Evolutionary conservation across 768 basidiomycete species (phyloP).

Genomic region (Russula vinacea): DNA sequence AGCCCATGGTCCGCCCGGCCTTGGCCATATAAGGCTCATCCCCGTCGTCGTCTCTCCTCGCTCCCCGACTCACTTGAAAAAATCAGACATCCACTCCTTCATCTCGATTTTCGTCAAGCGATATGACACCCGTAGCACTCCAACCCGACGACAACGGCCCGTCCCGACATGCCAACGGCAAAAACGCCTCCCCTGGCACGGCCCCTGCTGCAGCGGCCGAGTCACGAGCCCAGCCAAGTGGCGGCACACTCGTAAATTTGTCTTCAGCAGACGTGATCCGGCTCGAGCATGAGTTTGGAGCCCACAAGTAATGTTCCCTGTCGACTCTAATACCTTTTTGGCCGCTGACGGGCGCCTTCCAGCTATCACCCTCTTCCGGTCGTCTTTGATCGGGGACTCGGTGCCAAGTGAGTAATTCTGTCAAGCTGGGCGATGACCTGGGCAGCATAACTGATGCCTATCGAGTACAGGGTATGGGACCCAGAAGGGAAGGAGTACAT

Average conservation of each 20-base stretch:
- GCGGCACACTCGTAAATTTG: constrained; percentile 34
- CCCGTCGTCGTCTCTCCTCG: neutral
- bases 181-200: constrained; percentile 24
- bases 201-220: neutral
- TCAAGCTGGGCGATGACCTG: constrained; percentile 37
- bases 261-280: constrained; percentile 70
- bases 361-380: constrained; percentile 96
- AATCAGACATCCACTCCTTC: neutral
- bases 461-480: constrained; percentile 71
- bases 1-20: constrained; percentile 16
- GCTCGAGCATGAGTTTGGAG: constrained; percentile 77
- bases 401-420: constrained; percentile 72
- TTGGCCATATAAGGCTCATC: neutral
- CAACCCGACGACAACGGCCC: constrained; percentile 13
- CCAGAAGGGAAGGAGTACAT: constrained; percentile 94
- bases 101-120: neutral
- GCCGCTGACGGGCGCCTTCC: constrained; percentile 23
- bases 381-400: constrained; percentile 86
- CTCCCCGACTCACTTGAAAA: neutral
- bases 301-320: constrained; percentile 76
- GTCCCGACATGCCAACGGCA: constrained; percentile 22
- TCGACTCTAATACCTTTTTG: neutral
- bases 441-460: constrained; percentile 22
- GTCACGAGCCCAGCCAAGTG: constrained; percentile 1
- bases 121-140: constrained; percentile 26